A percentile compares a stretch with the other conserved stretches of the same genome.
These are phyloP conservation scores for Nemania sp. DNA, from an alignment of 2,329 filamentous ascomycete species.

Conservation along the genomic window DNA sequence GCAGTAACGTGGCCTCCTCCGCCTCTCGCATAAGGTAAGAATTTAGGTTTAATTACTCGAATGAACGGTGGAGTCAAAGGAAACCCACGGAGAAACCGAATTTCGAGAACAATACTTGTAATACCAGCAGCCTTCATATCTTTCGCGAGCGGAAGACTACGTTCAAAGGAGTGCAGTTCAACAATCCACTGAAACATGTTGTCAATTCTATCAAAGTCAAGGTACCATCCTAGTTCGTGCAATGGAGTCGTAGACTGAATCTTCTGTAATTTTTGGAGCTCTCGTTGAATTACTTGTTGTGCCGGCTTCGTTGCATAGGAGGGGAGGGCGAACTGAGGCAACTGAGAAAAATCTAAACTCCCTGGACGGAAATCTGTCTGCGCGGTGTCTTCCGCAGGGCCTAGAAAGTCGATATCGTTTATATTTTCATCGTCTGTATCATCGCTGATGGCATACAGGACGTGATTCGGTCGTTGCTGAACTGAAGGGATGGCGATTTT, in stretches of 20 bases:
- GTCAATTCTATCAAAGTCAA: conserved; percentile 72
- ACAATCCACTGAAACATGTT: conserved; percentile 94
- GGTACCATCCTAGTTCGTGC: conserved; percentile 84
- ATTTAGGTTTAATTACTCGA: conserved; percentile 82
- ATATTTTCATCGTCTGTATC: conserved; percentile 61
- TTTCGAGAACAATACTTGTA: conserved; percentile 80
- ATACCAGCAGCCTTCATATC: conserved; percentile 76
- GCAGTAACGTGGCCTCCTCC: conserved; percentile 88
- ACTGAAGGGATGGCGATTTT: conserved; percentile 50
- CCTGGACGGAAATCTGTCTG: conserved; percentile 72
- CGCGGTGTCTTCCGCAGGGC: conserved; percentile 44
- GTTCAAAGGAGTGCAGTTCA: conserved; percentile 85
- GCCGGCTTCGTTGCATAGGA: conserved; percentile 72
- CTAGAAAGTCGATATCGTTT: conserved; percentile 55
- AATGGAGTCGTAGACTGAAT: conserved; percentile 71
- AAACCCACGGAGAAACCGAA: conserved; percentile 82
- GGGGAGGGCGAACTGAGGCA: conserved; percentile 75
- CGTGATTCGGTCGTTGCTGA: neutral
- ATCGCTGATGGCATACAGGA: neutral
- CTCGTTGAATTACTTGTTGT: conserved; percentile 71
- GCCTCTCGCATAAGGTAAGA: conserved; percentile 76
- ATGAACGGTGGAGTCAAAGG: conserved; percentile 87
- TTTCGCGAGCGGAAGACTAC: conserved; percentile 73
- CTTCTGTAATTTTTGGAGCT: conserved; percentile 73
- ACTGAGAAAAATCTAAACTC: conserved; percentile 67